Conservation (phyloP, 2,329 filamentous ascomycete species). For the Ophiostoma tasmaniense region DNA sequence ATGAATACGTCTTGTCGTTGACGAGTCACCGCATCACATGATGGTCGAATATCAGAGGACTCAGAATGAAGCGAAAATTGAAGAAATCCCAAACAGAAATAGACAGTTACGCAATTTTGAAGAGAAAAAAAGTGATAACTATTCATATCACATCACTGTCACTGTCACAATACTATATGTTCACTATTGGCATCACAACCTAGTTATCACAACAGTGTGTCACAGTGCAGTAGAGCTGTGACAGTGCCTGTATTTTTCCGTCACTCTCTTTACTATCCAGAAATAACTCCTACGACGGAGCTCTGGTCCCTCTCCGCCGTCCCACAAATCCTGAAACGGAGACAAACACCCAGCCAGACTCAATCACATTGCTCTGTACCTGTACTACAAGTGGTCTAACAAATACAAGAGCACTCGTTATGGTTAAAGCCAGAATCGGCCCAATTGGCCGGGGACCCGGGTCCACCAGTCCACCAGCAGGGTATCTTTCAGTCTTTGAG, state of each 20-base stretch:
- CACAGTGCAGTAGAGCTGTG: not conserved
- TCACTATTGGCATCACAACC: not conserved
- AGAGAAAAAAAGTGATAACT: not conserved
- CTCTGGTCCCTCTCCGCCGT: not conserved
- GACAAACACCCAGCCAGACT: not conserved
- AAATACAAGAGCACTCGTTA: not conserved
- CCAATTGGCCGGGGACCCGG: not conserved
- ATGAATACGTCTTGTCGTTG: not conserved
- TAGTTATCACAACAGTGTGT: not conserved
- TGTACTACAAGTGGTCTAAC: not conserved
- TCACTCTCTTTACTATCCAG: not conserved
- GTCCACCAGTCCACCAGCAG: not conserved
- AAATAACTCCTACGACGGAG: not conserved
- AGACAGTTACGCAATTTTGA: not conserved
- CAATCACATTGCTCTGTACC: not conserved
- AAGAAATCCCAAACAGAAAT: not conserved
- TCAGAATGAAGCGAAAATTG: not conserved
- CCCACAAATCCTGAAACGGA: constrained; percentile 4
- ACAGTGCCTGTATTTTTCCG: not conserved
- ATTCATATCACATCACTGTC: not conserved
- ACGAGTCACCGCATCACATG: not conserved
- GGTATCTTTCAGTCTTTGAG: not conserved
- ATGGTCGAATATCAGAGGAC: not conserved
- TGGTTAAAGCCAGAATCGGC: constrained; percentile 4
- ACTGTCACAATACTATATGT: not conserved